phyloP scores from a whole-genome alignment of 306 rosid species.

The Glycyrrhiza uralensis region DNA sequence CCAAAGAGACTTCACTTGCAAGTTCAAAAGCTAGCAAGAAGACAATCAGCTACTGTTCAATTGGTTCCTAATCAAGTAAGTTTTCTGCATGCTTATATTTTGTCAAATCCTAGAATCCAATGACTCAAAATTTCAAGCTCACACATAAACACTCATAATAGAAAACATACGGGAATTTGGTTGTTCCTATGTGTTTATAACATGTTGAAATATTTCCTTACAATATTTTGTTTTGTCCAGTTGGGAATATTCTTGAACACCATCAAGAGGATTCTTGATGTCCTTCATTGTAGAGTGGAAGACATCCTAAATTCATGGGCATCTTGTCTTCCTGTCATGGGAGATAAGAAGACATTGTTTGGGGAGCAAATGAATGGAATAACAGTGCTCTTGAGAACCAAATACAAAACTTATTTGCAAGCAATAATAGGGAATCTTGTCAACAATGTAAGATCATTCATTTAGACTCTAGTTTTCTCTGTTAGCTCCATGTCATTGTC shows the following conservation, averaged over 20 bases:
- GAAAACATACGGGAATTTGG: no score
- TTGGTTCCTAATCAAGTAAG: slow-evolving; percentile 81
- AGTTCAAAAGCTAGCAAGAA: slow-evolving; percentile 96
- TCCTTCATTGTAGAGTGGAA: slow-evolving; percentile 88
- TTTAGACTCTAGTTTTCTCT: not conserved
- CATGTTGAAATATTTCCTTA: slow-evolving; percentile 6
- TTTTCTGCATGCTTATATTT: slow-evolving; percentile 3
- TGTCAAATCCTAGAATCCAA: not conserved
- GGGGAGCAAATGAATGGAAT: slow-evolving; percentile 93
- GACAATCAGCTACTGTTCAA: slow-evolving; percentile 70
- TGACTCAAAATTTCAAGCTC: not conserved
- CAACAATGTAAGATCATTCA: slow-evolving; percentile 63
- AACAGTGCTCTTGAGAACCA: slow-evolving; percentile 86
- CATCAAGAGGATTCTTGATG: slow-evolving; percentile 89
- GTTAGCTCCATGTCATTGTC: slow-evolving; percentile 7
- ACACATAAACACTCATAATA: no score
- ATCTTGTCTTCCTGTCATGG: slow-evolving; percentile 70
- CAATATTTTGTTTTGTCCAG: slow-evolving; percentile 38
- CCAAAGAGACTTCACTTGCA: slow-evolving; percentile 92
- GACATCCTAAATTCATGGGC: slow-evolving; percentile 93
- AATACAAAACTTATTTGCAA: slow-evolving; percentile 90
- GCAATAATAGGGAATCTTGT: slow-evolving; percentile 87
- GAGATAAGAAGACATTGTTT: slow-evolving; percentile 66
- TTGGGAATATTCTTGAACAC: slow-evolving; percentile 89
- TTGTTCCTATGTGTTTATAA: no score